phyloP scores from a whole-genome alignment of 768 basidiomycete genomes.

The Naganishia antarctica region DNA sequence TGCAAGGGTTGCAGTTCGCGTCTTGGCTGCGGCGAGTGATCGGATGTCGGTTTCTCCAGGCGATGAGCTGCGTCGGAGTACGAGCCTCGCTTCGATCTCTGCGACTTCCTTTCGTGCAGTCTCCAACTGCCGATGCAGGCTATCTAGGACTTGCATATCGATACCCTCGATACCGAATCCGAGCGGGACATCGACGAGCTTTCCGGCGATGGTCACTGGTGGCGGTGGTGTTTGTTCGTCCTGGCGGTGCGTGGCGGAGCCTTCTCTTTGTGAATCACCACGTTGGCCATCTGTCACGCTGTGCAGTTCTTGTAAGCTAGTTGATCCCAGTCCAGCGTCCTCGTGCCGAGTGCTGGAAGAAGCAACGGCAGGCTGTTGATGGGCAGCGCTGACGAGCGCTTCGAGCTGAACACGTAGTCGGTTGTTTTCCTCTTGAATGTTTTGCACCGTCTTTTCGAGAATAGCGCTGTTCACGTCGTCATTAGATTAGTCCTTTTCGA shows the following conservation, averaged over 20 bases:
- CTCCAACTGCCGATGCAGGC: background rate
- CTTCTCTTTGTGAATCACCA: too few species aligned
- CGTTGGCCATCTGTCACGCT: background rate
- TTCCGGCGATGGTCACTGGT: background rate
- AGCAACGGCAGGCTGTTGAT: background rate
- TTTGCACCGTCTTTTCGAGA: slow-evolving; percentile 35
- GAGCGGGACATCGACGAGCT: slow-evolving; percentile 8
- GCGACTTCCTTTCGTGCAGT: slow-evolving; percentile 24
- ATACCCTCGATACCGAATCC: slow-evolving; percentile 7
- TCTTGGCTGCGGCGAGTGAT: background rate
- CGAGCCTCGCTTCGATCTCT: slow-evolving; percentile 10
- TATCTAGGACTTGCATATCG: slow-evolving; percentile 1
- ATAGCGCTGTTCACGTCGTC: slow-evolving; percentile 23
- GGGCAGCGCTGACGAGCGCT: slow-evolving; percentile 28
- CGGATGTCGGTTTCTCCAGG: background rate
- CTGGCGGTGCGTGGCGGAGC: background rate
- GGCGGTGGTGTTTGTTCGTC: background rate
- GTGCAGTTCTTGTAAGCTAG: background rate
- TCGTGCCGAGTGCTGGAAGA: background rate
- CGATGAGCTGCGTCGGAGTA: slow-evolving; percentile 28
- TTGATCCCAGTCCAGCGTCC: background rate
- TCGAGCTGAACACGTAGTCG: slow-evolving; percentile 36
- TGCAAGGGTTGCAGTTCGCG: background rate
- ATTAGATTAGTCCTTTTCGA: background rate
- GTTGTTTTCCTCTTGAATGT: slow-evolving; percentile 42